Evolutionary conservation across 805 yeast genomes (phyloP).

Genomic region (Cyberlindnera nakhonratchasimensis): DNA sequence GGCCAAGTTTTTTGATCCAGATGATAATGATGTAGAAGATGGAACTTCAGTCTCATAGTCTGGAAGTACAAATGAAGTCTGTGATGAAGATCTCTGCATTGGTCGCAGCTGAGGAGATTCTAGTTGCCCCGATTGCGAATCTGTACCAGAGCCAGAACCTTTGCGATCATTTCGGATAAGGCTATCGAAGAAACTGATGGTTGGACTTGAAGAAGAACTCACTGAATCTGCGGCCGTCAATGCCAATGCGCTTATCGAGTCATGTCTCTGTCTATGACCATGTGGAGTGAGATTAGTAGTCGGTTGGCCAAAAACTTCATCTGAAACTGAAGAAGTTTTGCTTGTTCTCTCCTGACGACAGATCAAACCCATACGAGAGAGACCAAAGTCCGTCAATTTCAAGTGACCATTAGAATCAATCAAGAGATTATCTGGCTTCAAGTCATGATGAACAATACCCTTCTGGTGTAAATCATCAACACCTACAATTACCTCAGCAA

Average conservation of each 20-base stretch:
- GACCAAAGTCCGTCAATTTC: constrained; percentile 92
- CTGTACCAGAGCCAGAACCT: constrained; percentile 11
- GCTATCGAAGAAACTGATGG: constrained; percentile 29
- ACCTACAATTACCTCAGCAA: constrained; percentile 88
- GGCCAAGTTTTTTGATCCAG: constrained; percentile 43
- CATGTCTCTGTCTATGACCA: constrained; percentile 15
- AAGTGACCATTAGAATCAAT: constrained; percentile 87
- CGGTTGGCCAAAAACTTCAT: constrained; percentile 23
- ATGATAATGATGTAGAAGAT: constrained; percentile 8
- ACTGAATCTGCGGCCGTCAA: constrained; percentile 17
- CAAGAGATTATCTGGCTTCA: constrained; percentile 90
- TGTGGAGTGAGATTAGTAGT: constrained; percentile 12
- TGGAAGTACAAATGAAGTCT: constrained; percentile 51
- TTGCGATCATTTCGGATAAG: constrained; percentile 17
- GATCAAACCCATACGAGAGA: constrained; percentile 83
- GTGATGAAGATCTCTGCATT: constrained; percentile 47
- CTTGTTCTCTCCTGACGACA: constrained; percentile 61
- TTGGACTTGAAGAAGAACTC: constrained; percentile 29
- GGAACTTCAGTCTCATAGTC: constrained; percentile 42
- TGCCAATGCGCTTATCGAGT: constrained; percentile 23
- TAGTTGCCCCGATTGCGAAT: constrained; percentile 6
- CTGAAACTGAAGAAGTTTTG: constrained; percentile 16
- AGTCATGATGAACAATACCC: constrained; percentile 91
- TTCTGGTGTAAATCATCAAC: constrained; percentile 83
- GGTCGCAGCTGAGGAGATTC: constrained; percentile 52